Evolutionary conservation across 2,329 filamentous ascomycete species (phyloP), one percentile per base, ranked within the genome.

Genomic region (Botrytis squamosa): DNA sequence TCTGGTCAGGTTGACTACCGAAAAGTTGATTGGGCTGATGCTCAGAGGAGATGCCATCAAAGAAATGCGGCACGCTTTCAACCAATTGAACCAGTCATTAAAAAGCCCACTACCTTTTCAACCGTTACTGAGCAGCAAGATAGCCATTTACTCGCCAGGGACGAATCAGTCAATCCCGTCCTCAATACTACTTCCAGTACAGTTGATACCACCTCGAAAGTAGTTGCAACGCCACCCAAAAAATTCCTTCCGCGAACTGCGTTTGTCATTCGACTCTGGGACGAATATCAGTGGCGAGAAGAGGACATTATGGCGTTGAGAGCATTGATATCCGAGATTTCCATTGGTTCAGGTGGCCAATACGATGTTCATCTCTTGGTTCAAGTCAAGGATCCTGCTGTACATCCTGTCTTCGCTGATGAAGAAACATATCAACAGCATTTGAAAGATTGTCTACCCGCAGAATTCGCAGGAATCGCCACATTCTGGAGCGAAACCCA

Each of bases 401-500:
- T 85, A 75, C 85, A 94, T 75, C 92, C 93, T 14, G 90, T 97
- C 78, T 96, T 92, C 91, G 92, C 92, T 1, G 91, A 93, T 77
- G 85, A 90, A 70, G 88, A 89, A 65, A 86, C 86, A 68, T 98
- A 91, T 84, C 85, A 87, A 80, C 87, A 86, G 80, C 91, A 86
- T 73, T 91, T 92, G 81, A 85, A 88, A 70, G 89, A 92, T 68
- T 88, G 88, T 40, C 88, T 95, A 20, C 93, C 96, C 0, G 87
- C 90, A 76, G 96, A 99, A 80, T 98, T 99, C 83, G 91, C 89
- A 77, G 93, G 93, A 65, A 90, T 99, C 80, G 93, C 93, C 33
- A 97, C 93, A 0, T 87, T 98, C 10, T 99, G 96, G 96, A 96
- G 93, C 0, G 94, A 97, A 82, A 91, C 92, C 38, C 94, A 98